phyloP scores from a whole-genome alignment of 2,329 filamentous ascomycete species.

The Penicillium griseofulvum region DNA sequence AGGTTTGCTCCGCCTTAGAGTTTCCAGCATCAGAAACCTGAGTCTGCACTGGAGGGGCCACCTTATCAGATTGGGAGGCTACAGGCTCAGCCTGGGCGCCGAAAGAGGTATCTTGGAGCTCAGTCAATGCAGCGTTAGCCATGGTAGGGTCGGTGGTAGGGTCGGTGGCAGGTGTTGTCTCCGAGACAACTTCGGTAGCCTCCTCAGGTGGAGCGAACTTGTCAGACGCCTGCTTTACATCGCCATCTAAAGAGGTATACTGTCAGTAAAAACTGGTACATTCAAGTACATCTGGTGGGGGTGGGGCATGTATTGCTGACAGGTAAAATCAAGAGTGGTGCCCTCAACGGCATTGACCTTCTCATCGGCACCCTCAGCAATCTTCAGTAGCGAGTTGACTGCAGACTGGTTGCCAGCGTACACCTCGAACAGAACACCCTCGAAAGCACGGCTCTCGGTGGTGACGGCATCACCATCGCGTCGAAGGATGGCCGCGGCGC shows the following conservation, averaged over 20 bases:
- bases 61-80: slow-evolving; percentile 22
- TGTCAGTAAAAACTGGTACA: slow-evolving; percentile 10
- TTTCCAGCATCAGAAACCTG: slow-evolving; percentile 45
- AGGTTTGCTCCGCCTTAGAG: slow-evolving; percentile 51
- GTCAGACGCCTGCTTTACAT: slow-evolving; percentile 52
- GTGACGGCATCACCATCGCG: slow-evolving; percentile 58
- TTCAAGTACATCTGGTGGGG: neutral
- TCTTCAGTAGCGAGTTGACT: slow-evolving; percentile 58
- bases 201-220: slow-evolving; percentile 37
- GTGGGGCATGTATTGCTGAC: slow-evolving; percentile 43
- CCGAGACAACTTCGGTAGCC: slow-evolving; percentile 38
- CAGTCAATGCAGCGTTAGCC: slow-evolving; percentile 59
- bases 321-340: slow-evolving; percentile 53
- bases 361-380: slow-evolving; percentile 60
- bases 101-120: slow-evolving; percentile 52
- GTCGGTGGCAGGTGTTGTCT: slow-evolving; percentile 20
- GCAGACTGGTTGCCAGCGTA: slow-evolving; percentile 62
- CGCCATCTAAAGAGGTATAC: slow-evolving; percentile 42
- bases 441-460: slow-evolving; percentile 60
- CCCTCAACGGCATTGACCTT: slow-evolving; percentile 58
- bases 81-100: slow-evolving; percentile 53
- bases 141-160: slow-evolving; percentile 58
- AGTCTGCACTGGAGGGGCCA: slow-evolving; percentile 40
- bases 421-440: slow-evolving; percentile 61
- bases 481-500: slow-evolving; percentile 60